Base-by-base conservation (phyloP, 345 rosid species). In the Noccaea bulbosa region DNA sequence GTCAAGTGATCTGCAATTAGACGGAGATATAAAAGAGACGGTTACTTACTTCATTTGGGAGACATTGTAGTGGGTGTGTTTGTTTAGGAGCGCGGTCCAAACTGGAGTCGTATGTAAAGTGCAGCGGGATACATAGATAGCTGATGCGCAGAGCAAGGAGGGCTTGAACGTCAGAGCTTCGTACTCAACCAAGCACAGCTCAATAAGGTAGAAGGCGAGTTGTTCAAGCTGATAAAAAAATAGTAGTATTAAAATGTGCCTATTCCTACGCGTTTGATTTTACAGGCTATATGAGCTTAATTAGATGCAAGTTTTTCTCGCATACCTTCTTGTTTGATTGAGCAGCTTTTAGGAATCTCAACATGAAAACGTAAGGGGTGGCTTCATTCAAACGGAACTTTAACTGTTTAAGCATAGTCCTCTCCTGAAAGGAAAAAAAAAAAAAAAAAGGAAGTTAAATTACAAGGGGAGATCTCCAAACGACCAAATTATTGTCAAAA, bases 281-380 rank as follows among this genome's bases (percentile, higher is more conserved):
- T 47, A 34, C 16, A 14, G 10, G 32, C 20, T 11, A 4, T 43
- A 17, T 24, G 3, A 75, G 67, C 64, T 54, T 56, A 30, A 20
- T 63, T n/a, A 46, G 11, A 11, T 47, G 46, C 50, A 51, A 52
- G 35, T 46, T 50, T 46, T 50, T 11, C 8, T 32, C 3, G 5
- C 57, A 24, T 77, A 90, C 99, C 93, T 81, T 81, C 57, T 70
- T 70, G 75, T 91, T 88, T 33, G 97, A 83, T 70, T 78, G 88
- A 74, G 99, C 95, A 81, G 95, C 97, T 84, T 89, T 94, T 37
- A 94, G 87, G 79, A 94, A 94, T 75, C 96, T 86, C 68, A 91
- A 72, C 97, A 89, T 84, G 86, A 94, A 94, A 69, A 91, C 96
- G 67, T 94, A 91, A 4, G 94, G 85, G 38, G 99, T 91, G 33